These are phyloP conservation scores for Xylariaceae sp. DNA, from an alignment of 2,329 filamentous ascomycete genomes.

Conservation along the genomic window DNA sequence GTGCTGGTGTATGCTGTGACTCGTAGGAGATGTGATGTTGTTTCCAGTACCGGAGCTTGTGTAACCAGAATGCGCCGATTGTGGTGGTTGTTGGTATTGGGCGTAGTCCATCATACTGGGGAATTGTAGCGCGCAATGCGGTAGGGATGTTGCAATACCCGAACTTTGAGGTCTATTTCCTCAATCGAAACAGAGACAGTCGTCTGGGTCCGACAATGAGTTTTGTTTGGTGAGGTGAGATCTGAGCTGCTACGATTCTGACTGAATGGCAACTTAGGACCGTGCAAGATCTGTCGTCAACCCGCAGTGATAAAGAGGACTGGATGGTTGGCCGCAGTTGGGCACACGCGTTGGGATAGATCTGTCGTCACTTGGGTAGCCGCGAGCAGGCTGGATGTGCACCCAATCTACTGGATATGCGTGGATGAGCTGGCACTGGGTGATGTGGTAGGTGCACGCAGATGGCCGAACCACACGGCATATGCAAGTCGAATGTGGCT, in stretches of 20 bases:
- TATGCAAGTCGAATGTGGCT: constrained; percentile 54
- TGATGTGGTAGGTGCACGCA: constrained; percentile 48
- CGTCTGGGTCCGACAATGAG: constrained; percentile 13
- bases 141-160: constrained; percentile 26
- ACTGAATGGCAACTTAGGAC: constrained; percentile 18
- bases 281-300: constrained; percentile 19
- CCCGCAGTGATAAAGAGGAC: constrained; percentile 26
- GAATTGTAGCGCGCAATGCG: constrained; percentile 22
- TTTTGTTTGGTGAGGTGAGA: constrained; percentile 6
- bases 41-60: constrained; percentile 51
- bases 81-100: constrained; percentile 66
- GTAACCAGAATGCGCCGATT: constrained; percentile 63
- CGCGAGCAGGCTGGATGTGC: constrained; percentile 41
- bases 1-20: constrained; percentile 63
- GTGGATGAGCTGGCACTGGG: constrained; percentile 58
- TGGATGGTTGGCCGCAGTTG: constrained; percentile 39
- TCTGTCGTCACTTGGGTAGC: constrained; percentile 40
- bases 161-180: constrained; percentile 24
- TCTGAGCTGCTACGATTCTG: constrained; percentile 1
- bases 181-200: constrained; percentile 14
- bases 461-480: constrained; percentile 52
- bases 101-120: constrained; percentile 68
- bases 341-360: constrained; percentile 38
- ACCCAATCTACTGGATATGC: constrained; percentile 55
- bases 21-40: constrained; percentile 70